Evolutionary conservation across 2,329 filamentous ascomycete genomes (phyloP), one percentile per base, ranked within the genome.

Genomic region (Plectosphaerella sp.): DNA sequence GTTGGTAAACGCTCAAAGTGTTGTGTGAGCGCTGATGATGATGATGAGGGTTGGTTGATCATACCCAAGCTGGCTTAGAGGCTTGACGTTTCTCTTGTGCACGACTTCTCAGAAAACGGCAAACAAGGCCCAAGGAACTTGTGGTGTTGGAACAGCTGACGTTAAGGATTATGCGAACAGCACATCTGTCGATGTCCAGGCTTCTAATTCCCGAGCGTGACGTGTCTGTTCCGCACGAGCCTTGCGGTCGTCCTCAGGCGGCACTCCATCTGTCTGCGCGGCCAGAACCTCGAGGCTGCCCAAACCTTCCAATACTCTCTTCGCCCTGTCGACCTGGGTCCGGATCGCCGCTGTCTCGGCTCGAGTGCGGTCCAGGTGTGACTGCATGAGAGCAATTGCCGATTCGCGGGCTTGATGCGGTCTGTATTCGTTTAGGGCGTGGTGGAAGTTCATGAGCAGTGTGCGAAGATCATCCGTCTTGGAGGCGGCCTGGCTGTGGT

Each of bases 401-500:
- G 87, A 91, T 72, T 97, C 92, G 45, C 93, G 76, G 22, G 92
- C 91, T 72, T 97, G 93, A 66, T 97, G 92, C 10, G 92, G 92
- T 33, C 93, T 82, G 71, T 96, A 97, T 68, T 96, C 87, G 68
- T 99, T 99, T 58, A 97, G 84, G 50, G 96, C 79, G 63, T 95
- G 90, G 70, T 97, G 91, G 63, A 95, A 88, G 67, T 97, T 97
- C 67, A 93, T 86, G 57, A 96, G 87, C 25, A 97, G 73, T 15
- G 87, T 91, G 61, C 88, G 80, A 33, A 99, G 71, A 67, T 97
- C 88, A 45, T 83, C 76, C 45, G 93, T 78, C 66, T 96, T 96
- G 42, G 83, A 78, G 24, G 80, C 75, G 49, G 84, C 87, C 65
- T 87, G 60, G 42, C 60, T 12, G 20, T 5, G 11, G 18, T 18